Base-by-base conservation (phyloP, 306 rosid species). In the Cicer pinnatifidum region DNA sequence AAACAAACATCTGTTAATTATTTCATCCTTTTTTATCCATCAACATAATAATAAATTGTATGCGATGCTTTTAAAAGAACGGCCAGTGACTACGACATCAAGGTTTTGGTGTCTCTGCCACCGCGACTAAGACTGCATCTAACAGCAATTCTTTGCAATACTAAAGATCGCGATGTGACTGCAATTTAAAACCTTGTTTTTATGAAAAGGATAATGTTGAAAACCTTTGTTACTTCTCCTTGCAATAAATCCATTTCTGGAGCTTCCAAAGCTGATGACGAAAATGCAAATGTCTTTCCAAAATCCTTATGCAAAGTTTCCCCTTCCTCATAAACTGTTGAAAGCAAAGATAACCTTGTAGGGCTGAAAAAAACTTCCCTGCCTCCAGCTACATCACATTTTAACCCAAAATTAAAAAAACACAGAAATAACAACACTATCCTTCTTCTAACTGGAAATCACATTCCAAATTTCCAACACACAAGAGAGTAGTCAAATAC, bases 161-260 rank as follows among this genome's bases (percentile, higher is more conserved):
- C 1, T 12, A 53, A 53, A 53, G 60, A 53, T 17, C 11, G 6
- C 60, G 2, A 54, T 0, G 5, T 16, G 35, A 17, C 35, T 53
- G 12, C 60, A 17, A 54, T 54, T 54, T 6, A 53, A 17, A 53
- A 53, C 60, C 28, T 7, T 53, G 6, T 9, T 38, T n/a, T 1
- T 60, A 60, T n/a, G 35, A 4, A 10, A 9, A 67, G 7, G 8
- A 28, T 9, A 12, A 78, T 3, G 69, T 15, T 63, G 72, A 79
- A 78, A 6, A 67, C 92, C 93, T 86, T 81, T 13, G 72, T 68
- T 75, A 84, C 91, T 73, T 84, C 91, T 80, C 80, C 64, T 79
- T 77, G 78, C 64, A 82, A 83, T 38, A 73, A 67, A 74, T 72
- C 85, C 56, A 85, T 82, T 61, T 82, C 82, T 3, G 78, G 54